phyloP scores from a whole-genome alignment of 2,329 filamentous ascomycete genomes.

The Sporothrix brasiliensis region DNA sequence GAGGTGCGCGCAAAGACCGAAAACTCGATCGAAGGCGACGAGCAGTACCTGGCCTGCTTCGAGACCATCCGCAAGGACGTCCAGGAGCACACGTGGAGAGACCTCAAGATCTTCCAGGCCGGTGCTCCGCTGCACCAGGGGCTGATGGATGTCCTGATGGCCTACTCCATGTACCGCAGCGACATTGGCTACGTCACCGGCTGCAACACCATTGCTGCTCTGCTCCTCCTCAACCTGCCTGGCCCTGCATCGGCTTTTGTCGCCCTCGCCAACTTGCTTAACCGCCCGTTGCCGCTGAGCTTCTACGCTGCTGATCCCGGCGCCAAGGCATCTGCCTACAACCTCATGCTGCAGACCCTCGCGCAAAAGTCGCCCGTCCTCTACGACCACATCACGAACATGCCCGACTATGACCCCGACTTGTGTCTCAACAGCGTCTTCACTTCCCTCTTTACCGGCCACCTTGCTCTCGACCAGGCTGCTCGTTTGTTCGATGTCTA shows the following conservation, averaged over 20 bases:
- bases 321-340: slow-evolving; percentile 70
- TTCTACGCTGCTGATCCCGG: slow-evolving; percentile 72
- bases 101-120: slow-evolving; percentile 71
- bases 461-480: slow-evolving; percentile 69
- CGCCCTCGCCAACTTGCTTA: slow-evolving; percentile 74
- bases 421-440: slow-evolving; percentile 64
- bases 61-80: slow-evolving; percentile 66
- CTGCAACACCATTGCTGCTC: slow-evolving; percentile 74
- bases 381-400: slow-evolving; percentile 63
- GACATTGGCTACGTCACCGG: slow-evolving; percentile 78
- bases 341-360: slow-evolving; percentile 68
- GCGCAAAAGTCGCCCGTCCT: slow-evolving; percentile 65
- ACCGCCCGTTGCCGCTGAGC: slow-evolving; percentile 72
- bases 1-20: slow-evolving; percentile 59
- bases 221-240: slow-evolving; percentile 72
- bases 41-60: slow-evolving; percentile 63
- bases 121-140: slow-evolving; percentile 67
- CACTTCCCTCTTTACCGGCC: slow-evolving; percentile 64
- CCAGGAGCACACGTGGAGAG: slow-evolving; percentile 65
- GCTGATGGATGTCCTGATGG: slow-evolving; percentile 72
- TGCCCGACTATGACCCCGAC: slow-evolving; percentile 53
- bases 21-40: slow-evolving; percentile 57
- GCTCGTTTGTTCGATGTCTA: slow-evolving; percentile 80
- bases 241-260: slow-evolving; percentile 67
- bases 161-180: slow-evolving; percentile 79